These are phyloP conservation scores for Rubia tinctorum DNA, from an alignment of 305 asterid species.

Conservation along the genomic window DNA sequence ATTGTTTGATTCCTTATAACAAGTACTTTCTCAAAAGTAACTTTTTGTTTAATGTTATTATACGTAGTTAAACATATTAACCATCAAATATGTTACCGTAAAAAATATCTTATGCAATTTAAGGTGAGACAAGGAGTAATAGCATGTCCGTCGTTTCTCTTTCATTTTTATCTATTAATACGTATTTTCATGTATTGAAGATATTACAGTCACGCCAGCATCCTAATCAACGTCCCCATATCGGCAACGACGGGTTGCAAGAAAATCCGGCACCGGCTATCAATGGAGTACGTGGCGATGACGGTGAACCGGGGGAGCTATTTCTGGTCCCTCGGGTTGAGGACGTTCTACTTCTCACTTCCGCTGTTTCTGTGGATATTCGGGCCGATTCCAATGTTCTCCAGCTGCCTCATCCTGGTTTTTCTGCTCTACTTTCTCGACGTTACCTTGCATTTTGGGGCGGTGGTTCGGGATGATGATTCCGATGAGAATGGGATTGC, in stretches of 20 bases:
- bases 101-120: no score
- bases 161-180: no score
- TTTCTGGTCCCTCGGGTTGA: constrained; percentile 85
- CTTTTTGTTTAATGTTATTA: no score
- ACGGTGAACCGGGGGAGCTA: constrained; percentile 69
- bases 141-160: no score
- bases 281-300: constrained; percentile 56
- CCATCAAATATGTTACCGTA: no score
- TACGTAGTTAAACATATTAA: no score
- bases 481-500: background rate
- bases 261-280: constrained; percentile 21
- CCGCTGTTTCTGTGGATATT: constrained; percentile 85
- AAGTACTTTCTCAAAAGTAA: no score
- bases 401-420: constrained; percentile 48
- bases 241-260: background rate
- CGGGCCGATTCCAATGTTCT: constrained; percentile 82
- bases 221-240: constrained; percentile 73
- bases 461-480: background rate
- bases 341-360: constrained; percentile 72
- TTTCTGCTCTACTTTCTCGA: constrained; percentile 66
- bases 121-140: no score
- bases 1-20: no score
- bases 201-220: constrained; percentile 81
- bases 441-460: constrained; percentile 29
- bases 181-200: background rate